A percentile compares a stretch with the other conserved stretches of the same genome.
Conservation (phyloP, 192 early-diverging fungal species). For the Glomus cerebriforme region DNA sequence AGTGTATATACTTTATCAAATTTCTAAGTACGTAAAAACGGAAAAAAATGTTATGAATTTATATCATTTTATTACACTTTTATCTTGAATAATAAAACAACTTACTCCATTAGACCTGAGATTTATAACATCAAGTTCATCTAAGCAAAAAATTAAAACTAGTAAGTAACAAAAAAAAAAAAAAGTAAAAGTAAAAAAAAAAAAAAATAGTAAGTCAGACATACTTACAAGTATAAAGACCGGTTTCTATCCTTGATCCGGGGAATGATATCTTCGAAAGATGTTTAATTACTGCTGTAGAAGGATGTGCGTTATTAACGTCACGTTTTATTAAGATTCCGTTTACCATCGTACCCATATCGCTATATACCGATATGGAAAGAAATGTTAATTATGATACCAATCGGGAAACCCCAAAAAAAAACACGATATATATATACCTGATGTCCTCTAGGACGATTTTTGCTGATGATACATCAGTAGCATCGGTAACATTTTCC, state of each 20-base stretch:
- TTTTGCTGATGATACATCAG: background rate
- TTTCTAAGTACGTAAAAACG: background rate
- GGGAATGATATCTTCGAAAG: background rate
- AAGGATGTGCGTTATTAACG: background rate
- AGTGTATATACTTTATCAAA: slow-evolving; percentile 1
- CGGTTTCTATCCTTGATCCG: background rate
- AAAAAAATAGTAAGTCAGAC: too few species aligned
- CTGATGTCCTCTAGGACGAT: background rate
- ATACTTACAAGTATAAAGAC: background rate
- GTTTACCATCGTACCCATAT: background rate
- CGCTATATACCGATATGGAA: background rate
- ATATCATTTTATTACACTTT: background rate
- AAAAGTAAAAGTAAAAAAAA: too few species aligned
- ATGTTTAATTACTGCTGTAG: background rate
- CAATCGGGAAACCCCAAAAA: background rate
- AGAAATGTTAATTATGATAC: background rate
- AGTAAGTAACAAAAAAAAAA: background rate
- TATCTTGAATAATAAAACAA: background rate
- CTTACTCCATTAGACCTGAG: background rate
- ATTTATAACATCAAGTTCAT: background rate
- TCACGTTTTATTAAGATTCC: background rate
- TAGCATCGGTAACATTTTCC: background rate
- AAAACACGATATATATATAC: background rate
- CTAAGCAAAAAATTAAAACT: background rate
- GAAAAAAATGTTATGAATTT: background rate